Conservation (phyloP, 805 yeast species). For the Tetrapisispora nanseiensis region DNA sequence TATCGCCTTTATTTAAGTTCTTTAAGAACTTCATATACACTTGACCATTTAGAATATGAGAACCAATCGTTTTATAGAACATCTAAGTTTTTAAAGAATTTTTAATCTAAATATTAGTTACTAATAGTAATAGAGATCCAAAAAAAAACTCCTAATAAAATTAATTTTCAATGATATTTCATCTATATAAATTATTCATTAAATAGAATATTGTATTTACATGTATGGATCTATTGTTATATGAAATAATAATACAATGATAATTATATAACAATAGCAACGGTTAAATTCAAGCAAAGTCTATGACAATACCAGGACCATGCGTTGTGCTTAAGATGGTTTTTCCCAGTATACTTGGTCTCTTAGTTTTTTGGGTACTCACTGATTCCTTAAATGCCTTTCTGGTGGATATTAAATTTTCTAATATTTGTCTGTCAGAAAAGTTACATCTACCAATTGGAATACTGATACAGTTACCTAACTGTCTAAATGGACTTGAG, state of each 20-base stretch:
- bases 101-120: neutral
- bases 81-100: neutral
- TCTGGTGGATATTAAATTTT: slow-evolving; percentile 60
- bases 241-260: no score
- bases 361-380: slow-evolving; percentile 50
- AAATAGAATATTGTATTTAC: no score
- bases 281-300: slow-evolving; percentile 26
- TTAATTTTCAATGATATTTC: neutral
- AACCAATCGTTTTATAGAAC: neutral
- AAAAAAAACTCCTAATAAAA: no score
- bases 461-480: slow-evolving; percentile 46
- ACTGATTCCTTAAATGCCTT: slow-evolving; percentile 47
- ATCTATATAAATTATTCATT: no score
- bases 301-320: slow-evolving; percentile 73
- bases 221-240: no score
- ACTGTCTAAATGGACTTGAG: slow-evolving; percentile 70
- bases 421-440: slow-evolving; percentile 63
- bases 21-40: neutral
- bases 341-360: slow-evolving; percentile 60
- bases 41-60: neutral
- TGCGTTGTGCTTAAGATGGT: slow-evolving; percentile 58
- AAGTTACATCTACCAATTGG: slow-evolving; percentile 73
- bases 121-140: neutral
- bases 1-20: neutral
- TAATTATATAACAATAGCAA: neutral